Base-by-base conservation (phyloP, 2,329 filamentous ascomycete species). In the Blastomyces emzantsi region DNA sequence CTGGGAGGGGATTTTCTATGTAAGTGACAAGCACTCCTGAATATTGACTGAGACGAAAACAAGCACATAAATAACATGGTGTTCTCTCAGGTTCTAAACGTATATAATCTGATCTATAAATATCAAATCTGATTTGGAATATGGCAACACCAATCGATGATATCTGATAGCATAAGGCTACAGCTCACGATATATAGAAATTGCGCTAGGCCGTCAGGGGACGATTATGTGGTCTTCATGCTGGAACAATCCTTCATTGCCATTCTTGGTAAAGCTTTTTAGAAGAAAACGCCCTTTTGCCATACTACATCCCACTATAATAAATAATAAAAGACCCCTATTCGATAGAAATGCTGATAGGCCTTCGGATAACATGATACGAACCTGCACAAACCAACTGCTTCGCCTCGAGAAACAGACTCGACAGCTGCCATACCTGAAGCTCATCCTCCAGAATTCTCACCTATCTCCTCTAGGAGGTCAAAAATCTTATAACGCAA, bases 401-500 rank as follows among this genome's bases (percentile, higher is more conserved):
- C 2, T 41, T 7, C 36, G 6, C 49, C 5, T 19, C 25, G 17
- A 52, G 25, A 25, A 19, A 28, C 49, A 52, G 13, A 30, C 8
- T 52, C 17, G 17, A 56, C 1, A 47, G 8, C 43, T 9, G 13
- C 56, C 19, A 19, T 59, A 47, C 28, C 47, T 25, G 19, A 62
- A 33, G 11, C 28, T 54, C 49, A 62, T 1, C 60, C 47, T 25
- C 33, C 43, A 36, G 62, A 43, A 39, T 63, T 43, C 45, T 63
- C 62, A 28, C 43, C 62, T 25, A 60, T n/a, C 43, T 59, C 56
- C 45, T 63, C 19, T 7, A 63, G 28, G 4, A 63, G 30, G n/a
- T 59, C 56, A n/a, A 63, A 52, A 19, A 59, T 39, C 55, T 63
- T 63, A 55, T 63, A 63, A 13, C 54, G 41, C 22, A 59, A 19